These are phyloP conservation scores for Centaurea solstitialis DNA, from an alignment of 129 eudicot genomes.

Conservation along the genomic window DNA sequence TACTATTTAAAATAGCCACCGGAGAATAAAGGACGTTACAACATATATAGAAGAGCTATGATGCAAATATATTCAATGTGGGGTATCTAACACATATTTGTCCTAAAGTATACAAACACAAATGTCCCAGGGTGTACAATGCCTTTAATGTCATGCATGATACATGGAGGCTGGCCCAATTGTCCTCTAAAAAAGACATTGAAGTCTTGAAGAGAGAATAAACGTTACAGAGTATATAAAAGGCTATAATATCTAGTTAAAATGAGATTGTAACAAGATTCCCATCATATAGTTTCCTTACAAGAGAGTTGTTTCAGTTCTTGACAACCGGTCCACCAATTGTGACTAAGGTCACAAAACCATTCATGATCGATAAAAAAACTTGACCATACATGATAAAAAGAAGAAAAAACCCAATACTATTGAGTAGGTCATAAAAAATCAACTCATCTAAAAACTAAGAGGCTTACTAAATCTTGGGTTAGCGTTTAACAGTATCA, in stretches of 20 bases:
- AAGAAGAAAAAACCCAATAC: not conserved
- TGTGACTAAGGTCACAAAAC: not conserved
- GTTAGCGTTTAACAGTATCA: too few species aligned
- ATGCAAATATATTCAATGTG: too few species aligned
- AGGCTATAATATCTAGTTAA: not conserved
- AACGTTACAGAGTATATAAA: not conserved
- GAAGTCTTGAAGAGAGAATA: not conserved
- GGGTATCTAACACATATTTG: too few species aligned
- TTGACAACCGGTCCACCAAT: not conserved
- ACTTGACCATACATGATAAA: not conserved
- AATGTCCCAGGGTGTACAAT: not conserved
- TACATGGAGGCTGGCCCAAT: not conserved
- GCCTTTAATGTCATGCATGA: not conserved
- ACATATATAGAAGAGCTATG: too few species aligned
- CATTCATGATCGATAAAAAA: not conserved
- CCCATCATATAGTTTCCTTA: not conserved
- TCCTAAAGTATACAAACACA: not conserved
- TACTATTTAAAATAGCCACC: too few species aligned
- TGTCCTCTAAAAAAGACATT: too few species aligned
- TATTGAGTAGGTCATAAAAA: not conserved
- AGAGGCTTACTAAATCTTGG: not conserved
- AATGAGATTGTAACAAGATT: not conserved
- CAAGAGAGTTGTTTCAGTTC: not conserved
- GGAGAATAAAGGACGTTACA: too few species aligned
- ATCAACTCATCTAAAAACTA: not conserved